phyloP scores from a whole-genome alignment of 1,284 basidiomycete species.

The Wallemia mellicola region DNA sequence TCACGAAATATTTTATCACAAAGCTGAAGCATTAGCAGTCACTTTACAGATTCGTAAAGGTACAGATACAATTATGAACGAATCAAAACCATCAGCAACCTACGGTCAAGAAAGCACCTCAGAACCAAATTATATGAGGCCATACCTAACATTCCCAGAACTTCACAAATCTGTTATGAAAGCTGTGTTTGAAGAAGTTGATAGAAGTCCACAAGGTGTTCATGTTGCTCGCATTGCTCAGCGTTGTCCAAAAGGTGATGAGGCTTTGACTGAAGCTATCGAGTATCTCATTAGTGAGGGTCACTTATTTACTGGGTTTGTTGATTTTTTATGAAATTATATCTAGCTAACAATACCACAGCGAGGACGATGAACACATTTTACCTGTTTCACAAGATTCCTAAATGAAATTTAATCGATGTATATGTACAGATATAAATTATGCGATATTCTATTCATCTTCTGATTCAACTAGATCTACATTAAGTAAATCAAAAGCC shows the following conservation, averaged over 20 bases:
- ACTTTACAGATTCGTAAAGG: conserved; percentile 19
- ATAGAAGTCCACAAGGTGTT: conserved; percentile 23
- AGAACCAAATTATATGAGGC: conserved; percentile 1
- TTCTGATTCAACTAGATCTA: not conserved
- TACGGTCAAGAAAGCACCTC: conserved; percentile 2
- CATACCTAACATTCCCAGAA: conserved; percentile 22
- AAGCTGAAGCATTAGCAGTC: conserved; percentile 26
- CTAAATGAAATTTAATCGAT: too few species aligned
- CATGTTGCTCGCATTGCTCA: conserved; percentile 28
- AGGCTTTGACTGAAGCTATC: conserved; percentile 24
- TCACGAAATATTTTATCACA: conserved; percentile 60
- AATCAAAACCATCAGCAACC: too few species aligned
- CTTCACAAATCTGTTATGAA: conserved; percentile 33
- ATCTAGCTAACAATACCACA: not conserved
- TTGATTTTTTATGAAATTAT: not conserved
- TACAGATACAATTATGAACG: not conserved
- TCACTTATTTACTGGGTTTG: conserved; percentile 27
- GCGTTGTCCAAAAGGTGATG: conserved; percentile 13
- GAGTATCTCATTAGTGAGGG: conserved; percentile 38
- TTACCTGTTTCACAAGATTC: not conserved
- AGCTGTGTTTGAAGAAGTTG: conserved; percentile 22
- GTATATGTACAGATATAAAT: too few species aligned
- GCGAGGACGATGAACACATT: not conserved
- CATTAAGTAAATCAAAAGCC: not conserved
- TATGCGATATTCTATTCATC: not conserved